phyloP scores from a whole-genome alignment of 176 grass and related monocot genomes.

The Aegilops speltoides region DNA sequence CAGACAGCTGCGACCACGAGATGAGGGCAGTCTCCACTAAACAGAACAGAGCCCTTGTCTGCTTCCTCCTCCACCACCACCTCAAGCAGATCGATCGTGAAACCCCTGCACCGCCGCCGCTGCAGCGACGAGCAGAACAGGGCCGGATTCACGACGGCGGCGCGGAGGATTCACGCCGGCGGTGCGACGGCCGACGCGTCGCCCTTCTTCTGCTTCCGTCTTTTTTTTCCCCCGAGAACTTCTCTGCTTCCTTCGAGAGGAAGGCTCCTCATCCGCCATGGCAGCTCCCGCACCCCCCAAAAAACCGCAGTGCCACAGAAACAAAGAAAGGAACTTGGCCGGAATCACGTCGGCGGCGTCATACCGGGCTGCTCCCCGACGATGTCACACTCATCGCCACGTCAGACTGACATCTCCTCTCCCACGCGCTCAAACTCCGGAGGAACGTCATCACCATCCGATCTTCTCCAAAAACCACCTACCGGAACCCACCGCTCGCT shows the following conservation, averaged over 20 bases:
- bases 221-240: background rate
- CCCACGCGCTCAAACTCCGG: background rate
- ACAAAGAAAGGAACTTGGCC: too few relatives aligned
- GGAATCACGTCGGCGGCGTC: background rate
- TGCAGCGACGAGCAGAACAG: background rate
- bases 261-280: background rate
- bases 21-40: too few relatives aligned
- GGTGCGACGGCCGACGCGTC: background rate
- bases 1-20: too few relatives aligned
- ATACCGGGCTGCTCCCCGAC: background rate
- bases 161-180: background rate
- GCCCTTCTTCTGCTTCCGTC: too few relatives aligned
- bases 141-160: background rate
- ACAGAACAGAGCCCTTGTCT: too few relatives aligned
- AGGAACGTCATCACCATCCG: background rate
- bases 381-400: background rate
- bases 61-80: background rate
- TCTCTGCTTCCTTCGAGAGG: constrained; percentile 16
- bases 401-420: background rate
- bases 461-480: background rate
- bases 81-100: background rate
- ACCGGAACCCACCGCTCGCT: background rate
- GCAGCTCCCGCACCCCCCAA: too few relatives aligned
- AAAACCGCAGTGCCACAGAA: too few relatives aligned
- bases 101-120: background rate